phyloP scores from a whole-genome alignment of 2,329 filamentous ascomycete species.

The Plenodomus tracheiphilus region DNA sequence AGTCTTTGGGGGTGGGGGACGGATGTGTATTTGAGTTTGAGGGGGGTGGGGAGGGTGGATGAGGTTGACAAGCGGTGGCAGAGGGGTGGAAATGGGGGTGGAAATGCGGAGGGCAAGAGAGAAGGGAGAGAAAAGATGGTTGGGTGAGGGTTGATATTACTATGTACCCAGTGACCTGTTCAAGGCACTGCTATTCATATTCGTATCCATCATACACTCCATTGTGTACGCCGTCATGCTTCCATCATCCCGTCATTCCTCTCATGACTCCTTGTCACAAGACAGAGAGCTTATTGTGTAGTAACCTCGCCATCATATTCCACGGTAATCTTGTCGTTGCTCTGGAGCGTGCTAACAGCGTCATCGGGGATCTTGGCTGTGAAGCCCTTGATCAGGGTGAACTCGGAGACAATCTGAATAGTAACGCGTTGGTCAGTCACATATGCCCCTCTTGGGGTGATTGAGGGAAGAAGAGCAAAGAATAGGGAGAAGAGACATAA shows the following conservation, averaged over 20 bases:
- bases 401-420: conserved; percentile 72
- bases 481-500: too few relatives aligned
- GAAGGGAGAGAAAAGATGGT: conserved; percentile 4
- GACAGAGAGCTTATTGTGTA: conserved; percentile 63
- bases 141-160: background rate
- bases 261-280: background rate
- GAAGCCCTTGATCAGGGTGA: conserved; percentile 88
- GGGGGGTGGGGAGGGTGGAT: conserved; percentile 59
- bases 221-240: too few relatives aligned
- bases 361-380: conserved; percentile 77
- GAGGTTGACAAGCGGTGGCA: conserved; percentile 1
- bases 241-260: background rate
- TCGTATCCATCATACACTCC: background rate
- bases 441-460: too few relatives aligned
- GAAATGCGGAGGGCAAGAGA: too few relatives aligned
- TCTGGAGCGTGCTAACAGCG: conserved; percentile 66
- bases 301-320: conserved; percentile 73
- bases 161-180: background rate
- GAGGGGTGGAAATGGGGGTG: too few relatives aligned
- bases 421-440: too few relatives aligned
- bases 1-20: conserved; percentile 92
- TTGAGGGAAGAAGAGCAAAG: too few relatives aligned
- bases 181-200: background rate
- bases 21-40: conserved; percentile 66
- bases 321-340: conserved; percentile 74